Conservation (phyloP, 2,329 filamentous ascomycete genomes). For the Talaromyces sp. region DNA sequence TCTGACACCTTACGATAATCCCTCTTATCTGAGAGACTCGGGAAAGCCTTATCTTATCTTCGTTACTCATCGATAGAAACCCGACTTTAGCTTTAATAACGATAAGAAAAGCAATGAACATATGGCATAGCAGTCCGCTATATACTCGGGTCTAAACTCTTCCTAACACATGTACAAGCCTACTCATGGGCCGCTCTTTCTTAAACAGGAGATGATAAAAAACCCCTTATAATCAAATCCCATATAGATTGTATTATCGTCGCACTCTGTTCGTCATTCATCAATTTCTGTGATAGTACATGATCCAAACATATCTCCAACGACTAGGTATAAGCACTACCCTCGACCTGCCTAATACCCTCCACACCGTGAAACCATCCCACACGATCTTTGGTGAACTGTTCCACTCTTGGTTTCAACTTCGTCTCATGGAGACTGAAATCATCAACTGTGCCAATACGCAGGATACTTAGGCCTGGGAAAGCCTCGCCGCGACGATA, state of each 20-base stretch:
- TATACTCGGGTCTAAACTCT: too few species aligned
- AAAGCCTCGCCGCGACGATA: conserved; percentile 49
- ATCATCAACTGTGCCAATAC: conserved; percentile 62
- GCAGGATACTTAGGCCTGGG: conserved; percentile 48
- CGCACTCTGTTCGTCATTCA: not conserved
- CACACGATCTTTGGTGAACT: conserved; percentile 52
- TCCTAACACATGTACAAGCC: too few species aligned
- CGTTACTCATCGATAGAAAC: too few species aligned
- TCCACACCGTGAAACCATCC: conserved; percentile 6
- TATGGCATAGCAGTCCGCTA: too few species aligned
- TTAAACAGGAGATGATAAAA: not conserved
- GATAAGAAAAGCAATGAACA: too few species aligned
- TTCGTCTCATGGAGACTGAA: conserved; percentile 56
- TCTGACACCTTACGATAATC: not conserved
- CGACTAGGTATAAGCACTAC: not conserved
- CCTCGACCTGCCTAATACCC: not conserved
- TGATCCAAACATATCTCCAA: not conserved
- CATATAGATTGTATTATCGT: not conserved
- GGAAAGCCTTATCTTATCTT: too few species aligned
- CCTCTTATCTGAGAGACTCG: not conserved
- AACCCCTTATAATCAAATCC: not conserved
- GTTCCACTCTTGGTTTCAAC: conserved; percentile 53
- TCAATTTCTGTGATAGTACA: not conserved
- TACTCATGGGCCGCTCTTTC: too few species aligned
- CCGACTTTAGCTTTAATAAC: too few species aligned